Conservation (phyloP, 1,284 basidiomycete genomes). For the Pseudozyma pruni region DNA sequence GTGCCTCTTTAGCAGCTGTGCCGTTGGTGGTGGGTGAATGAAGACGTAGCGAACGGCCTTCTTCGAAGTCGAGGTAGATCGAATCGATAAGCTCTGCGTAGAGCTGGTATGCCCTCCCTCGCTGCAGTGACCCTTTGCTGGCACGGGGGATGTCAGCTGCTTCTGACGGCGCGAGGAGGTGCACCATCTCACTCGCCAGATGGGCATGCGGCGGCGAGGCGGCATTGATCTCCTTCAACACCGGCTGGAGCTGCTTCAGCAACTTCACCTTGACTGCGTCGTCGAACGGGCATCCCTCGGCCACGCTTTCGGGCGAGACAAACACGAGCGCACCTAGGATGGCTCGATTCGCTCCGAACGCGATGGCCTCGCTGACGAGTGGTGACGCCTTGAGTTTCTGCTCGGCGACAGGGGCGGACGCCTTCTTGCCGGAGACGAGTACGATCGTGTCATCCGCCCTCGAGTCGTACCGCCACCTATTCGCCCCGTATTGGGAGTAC, state of each 20-base stretch:
- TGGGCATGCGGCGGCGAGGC: slow-evolving; percentile 43
- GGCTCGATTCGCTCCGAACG: slow-evolving; percentile 53
- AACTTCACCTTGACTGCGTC: slow-evolving; percentile 14
- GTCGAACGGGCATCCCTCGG: slow-evolving; percentile 6
- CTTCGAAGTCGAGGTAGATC: slow-evolving; percentile 48
- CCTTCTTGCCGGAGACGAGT: slow-evolving; percentile 56
- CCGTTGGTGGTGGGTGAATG: background rate
- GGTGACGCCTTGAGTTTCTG: slow-evolving; percentile 20
- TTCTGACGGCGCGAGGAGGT: slow-evolving; percentile 20
- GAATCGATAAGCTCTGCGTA: slow-evolving; percentile 35
- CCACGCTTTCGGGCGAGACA: slow-evolving; percentile 16
- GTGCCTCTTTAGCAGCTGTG: background rate
- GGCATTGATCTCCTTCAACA: slow-evolving; percentile 30
- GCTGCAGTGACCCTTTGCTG: slow-evolving; percentile 56
- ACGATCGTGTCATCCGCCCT: slow-evolving; percentile 54
- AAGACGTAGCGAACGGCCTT: slow-evolving; percentile 35
- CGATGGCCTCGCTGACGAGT: slow-evolving; percentile 47
- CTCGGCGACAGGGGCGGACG: slow-evolving; percentile 35
- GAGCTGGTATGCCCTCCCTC: slow-evolving; percentile 42
- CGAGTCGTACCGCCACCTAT: slow-evolving; percentile 48
- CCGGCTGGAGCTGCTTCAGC: slow-evolving; percentile 24
- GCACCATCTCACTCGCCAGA: slow-evolving; percentile 45
- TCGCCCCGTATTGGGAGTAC: slow-evolving; percentile 20
- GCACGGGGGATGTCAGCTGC: slow-evolving; percentile 38
- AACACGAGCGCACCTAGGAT: slow-evolving; percentile 53